Percentiles rank a stretch among this genome's conserved stretches.
These are phyloP conservation scores for Mariannaea elegans DNA, from an alignment of 2,329 filamentous ascomycete species.

Conservation along the genomic window DNA sequence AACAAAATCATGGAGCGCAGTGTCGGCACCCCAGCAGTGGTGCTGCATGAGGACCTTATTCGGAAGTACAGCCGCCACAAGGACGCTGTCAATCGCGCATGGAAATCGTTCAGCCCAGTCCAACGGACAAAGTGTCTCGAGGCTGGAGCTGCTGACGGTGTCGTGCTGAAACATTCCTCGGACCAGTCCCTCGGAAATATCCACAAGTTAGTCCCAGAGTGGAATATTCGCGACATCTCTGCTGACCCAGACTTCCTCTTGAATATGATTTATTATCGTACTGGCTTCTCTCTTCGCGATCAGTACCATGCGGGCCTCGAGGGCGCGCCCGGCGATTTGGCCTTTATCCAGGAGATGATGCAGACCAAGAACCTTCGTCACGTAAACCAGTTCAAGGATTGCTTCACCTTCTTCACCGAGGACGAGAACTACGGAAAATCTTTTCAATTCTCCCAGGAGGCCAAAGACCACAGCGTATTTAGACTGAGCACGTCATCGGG, in stretches of 20 bases:
- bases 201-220: conserved; percentile 53
- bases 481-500: too few relatives aligned
- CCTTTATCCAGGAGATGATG: conserved; percentile 48
- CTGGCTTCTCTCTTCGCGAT: conserved; percentile 43
- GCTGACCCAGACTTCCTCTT: conserved; percentile 48
- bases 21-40: too few relatives aligned
- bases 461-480: too few relatives aligned
- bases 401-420: conserved; percentile 50
- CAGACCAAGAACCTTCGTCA: conserved; percentile 44
- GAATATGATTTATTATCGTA: conserved; percentile 49
- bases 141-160: conserved; percentile 43
- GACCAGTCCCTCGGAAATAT: conserved; percentile 49
- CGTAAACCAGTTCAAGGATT: conserved; percentile 37
- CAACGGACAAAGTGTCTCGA: conserved; percentile 48
- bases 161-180: conserved; percentile 45
- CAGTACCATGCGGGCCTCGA: conserved; percentile 47
- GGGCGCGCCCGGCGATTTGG: conserved; percentile 46
- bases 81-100: conserved; percentile 47
- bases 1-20: too few relatives aligned
- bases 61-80: conserved; percentile 50
- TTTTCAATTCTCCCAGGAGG: too few relatives aligned
- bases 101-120: conserved; percentile 48
- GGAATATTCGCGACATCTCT: conserved; percentile 54
- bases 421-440: conserved; percentile 49
- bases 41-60: conserved; percentile 50